Conservation (phyloP, 169 alveolate species). For the Fabrea salina region DNA sequence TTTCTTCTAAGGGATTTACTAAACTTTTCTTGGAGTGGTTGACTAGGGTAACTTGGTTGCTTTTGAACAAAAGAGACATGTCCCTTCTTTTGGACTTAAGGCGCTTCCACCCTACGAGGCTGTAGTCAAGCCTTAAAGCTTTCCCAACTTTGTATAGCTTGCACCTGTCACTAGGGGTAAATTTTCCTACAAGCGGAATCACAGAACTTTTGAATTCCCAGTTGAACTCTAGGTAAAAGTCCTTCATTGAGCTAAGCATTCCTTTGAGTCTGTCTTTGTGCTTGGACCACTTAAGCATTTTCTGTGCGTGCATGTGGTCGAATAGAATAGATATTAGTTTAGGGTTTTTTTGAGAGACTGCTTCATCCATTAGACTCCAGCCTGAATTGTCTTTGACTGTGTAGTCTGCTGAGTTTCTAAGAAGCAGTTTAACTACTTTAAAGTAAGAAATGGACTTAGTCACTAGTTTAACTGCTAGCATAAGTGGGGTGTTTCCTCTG, state of each 20-base stretch:
- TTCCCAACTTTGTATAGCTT: conserved; percentile 34
- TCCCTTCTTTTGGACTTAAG: conserved; percentile 35
- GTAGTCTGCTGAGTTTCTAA: conserved; percentile 16
- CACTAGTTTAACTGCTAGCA: conserved; percentile 22
- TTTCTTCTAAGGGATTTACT: conserved; percentile 23
- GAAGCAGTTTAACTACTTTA: not conserved
- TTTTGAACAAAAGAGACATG: conserved; percentile 14
- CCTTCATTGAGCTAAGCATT: not conserved
- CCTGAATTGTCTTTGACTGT: conserved; percentile 11
- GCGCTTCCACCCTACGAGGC: conserved; percentile 39
- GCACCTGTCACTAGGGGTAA: conserved; percentile 39
- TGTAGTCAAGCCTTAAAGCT: conserved; percentile 26
- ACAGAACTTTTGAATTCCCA: conserved; percentile 37
- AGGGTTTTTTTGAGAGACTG: conserved; percentile 18
- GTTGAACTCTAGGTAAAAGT: conserved; percentile 38
- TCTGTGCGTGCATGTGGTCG: not conserved
- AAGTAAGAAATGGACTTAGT: not conserved
- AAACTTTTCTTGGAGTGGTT: not conserved
- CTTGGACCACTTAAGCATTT: not conserved
- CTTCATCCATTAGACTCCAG: conserved; percentile 26
- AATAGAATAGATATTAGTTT: conserved; percentile 3
- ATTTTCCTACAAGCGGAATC: conserved; percentile 35
- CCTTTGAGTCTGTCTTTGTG: not conserved
- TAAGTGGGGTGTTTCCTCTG: conserved; percentile 13
- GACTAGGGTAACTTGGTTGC: not conserved